Evolutionary conservation across 139 green algal species (phyloP).

Genomic region (Zygnema cylindricum): DNA sequence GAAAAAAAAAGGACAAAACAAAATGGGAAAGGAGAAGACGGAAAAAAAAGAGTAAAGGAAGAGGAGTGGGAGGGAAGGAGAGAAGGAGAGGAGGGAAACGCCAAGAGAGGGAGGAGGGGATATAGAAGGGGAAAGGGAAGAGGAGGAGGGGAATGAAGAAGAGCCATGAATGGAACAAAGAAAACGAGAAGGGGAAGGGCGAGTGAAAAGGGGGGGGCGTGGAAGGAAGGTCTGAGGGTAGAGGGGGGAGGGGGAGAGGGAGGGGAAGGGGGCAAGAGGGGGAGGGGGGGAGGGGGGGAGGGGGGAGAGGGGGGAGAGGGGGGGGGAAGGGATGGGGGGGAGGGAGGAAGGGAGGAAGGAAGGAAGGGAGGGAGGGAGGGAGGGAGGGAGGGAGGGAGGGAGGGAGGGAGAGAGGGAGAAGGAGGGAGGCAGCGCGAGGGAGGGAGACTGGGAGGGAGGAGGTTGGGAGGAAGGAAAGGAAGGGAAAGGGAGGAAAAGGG

Average conservation of each 20-base stretch:
- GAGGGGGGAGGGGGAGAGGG: neutral
- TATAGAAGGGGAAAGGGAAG: neutral
- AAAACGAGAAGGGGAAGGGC: no score
- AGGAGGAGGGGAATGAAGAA: neutral
- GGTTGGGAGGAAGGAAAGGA: neutral
- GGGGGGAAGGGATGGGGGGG: no score
- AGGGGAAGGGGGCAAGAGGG: neutral
- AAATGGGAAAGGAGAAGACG: neutral
- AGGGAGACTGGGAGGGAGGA: neutral
- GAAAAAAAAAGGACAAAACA: neutral
- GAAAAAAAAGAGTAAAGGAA: neutral
- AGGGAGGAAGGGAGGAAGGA: neutral
- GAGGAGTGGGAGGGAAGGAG: no score
- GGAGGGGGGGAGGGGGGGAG: no score
- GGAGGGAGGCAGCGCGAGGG: neutral
- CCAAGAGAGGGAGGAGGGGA: neutral
- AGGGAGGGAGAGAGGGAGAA: neutral
- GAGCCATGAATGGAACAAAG: neutral
- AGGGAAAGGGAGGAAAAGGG: neutral
- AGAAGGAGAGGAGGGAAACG: neutral
- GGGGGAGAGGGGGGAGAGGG: no score
- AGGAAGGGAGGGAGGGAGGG: neutral
- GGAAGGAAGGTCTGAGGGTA: neutral
- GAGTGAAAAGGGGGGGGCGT: no score
- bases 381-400: neutral